Evolutionary conservation across 352 stramenopile genomes (phyloP).

Genomic region (Salisapilia sapeloensis): DNA sequence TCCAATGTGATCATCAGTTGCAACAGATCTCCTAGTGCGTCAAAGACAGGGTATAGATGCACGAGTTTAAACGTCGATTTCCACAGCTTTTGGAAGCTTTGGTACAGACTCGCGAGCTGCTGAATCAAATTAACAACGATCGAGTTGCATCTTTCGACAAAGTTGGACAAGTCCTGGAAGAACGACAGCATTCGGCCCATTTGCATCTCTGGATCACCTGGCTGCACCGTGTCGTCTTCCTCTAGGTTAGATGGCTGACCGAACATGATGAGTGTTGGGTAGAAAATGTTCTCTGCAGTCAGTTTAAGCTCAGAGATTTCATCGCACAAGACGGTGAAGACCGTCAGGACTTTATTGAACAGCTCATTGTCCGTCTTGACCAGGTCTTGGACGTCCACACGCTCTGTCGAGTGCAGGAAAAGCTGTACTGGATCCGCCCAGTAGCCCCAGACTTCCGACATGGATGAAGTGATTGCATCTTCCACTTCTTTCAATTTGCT

Average conservation of each 20-base stretch:
- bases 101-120: conserved; percentile 74
- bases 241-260: conserved; percentile 56
- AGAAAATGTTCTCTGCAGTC: conserved; percentile 82
- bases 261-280: conserved; percentile 81
- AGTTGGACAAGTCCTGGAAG: conserved; percentile 84
- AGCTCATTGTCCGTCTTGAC: conserved; percentile 83
- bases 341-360: conserved; percentile 81
- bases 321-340: conserved; percentile 80
- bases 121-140: conserved; percentile 86
- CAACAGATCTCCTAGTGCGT: conserved; percentile 56
- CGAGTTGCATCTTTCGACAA: conserved; percentile 76
- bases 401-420: conserved; percentile 65
- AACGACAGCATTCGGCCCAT: conserved; percentile 80
- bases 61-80: conserved; percentile 81
- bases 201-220: conserved; percentile 62
- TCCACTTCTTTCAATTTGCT: conserved; percentile 79
- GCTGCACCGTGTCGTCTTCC: conserved; percentile 45
- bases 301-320: conserved; percentile 83
- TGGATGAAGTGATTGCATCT: conserved; percentile 65
- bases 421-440: conserved; percentile 77
- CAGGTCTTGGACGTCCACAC: conserved; percentile 75
- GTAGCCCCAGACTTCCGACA: conserved; percentile 83
- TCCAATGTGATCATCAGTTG: conserved; percentile 83
- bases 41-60: conserved; percentile 65
- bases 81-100: conserved; percentile 78